Evolutionary conservation across 2,329 filamentous ascomycete genomes (phyloP), one percentile per base, ranked within the genome.

Genomic region (Tolypocladium paradoxum): DNA sequence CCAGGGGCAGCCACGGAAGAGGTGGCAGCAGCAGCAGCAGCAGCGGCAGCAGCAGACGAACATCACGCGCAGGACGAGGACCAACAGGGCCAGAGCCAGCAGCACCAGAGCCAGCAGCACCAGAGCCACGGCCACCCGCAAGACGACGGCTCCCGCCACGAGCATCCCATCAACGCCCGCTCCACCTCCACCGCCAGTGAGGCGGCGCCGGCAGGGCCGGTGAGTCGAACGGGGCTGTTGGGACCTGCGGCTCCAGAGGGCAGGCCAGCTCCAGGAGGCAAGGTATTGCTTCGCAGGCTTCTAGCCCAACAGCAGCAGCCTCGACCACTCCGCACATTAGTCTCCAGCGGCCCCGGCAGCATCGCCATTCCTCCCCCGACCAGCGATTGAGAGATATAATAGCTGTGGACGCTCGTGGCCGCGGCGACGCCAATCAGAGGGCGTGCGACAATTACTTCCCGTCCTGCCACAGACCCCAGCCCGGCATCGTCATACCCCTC

Each of bases 401-500:
- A 6, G 8, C 9, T 33, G 31, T 11, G 8, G 31, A 1, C 20
- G 38, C 20, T 24, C 14, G 2, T 45, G 24, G 22, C 18, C 22
- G 18, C 24, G 14, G 24, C 29, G 38, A n/a, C 37, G 37, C n/a
- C n/a, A 24, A 24, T 43, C 38, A 43, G 38, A 14, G 36, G 7
- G 18, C 36, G 18, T 2, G 34, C 14, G 36, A 45, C n/a, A n/a
- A n/a, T n/a, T n/a, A n/a, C n/a, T n/a, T n/a, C n/a, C n/a, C n/a
- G n/a, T n/a, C n/a, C n/a, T n/a, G n/a, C n/a, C n/a, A n/a, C n/a
- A n/a, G n/a, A 38, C 37, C 53, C 53, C 24, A 18, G 14, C 53
- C 53, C 24, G 11, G 14, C 40, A 46, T 48, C 50, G 38, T 53
- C 53, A 55, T 55, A 51, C 50, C 49, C 48, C 55, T 51, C 53